Base-by-base conservation (phyloP, 2,329 filamentous ascomycete species). In the Fusarium illudens region DNA sequence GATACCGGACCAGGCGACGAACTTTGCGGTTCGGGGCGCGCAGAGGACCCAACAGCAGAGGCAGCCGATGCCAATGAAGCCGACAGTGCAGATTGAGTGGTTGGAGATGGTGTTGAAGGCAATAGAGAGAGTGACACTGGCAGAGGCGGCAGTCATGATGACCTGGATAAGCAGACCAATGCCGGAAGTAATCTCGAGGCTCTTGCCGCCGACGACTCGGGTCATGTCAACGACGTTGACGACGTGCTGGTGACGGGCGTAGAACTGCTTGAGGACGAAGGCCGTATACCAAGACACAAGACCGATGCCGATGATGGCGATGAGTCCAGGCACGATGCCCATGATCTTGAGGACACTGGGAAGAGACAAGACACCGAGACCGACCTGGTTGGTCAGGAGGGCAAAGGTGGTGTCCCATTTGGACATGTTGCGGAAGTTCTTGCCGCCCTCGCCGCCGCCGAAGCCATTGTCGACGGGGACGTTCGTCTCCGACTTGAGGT, bases 91-190 rank as follows among this genome's bases (percentile, higher is more conserved):
- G 8, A 89, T 71, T 6, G 82, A 81, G 74, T 89, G 85, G 58
- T 82, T 80, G 11, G 84, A 86, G 75, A 92, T 89, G 51, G 89
- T 91, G 79, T 92, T 92, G 70, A 91, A 83, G 72, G 90, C 90
- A 71, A 90, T 86, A 42, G 89, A 86, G 48, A 89, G 87, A 3
- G 88, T 87, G 51, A 92, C 82, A 71, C 87, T 89, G 73, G 91
- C 89, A 62, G 90, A 84, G 42, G 87, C 88, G 79, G 87, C 85
- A 60, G 91, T 91, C 78, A 91, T 90, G 52, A 88, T 90, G 74
- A 92, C 91, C 81, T 92, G 92, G 68, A 92, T 76, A 12, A 92
- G 75, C 75, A 92, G 90, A 82, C 91, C 91, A 70, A 89, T 79
- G 3, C 88, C 76, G 9, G 74, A 61, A 1, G 71, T 25, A 19